Base-by-base conservation (phyloP, 768 basidiomycete species). In the Tephrocybe sp. region DNA sequence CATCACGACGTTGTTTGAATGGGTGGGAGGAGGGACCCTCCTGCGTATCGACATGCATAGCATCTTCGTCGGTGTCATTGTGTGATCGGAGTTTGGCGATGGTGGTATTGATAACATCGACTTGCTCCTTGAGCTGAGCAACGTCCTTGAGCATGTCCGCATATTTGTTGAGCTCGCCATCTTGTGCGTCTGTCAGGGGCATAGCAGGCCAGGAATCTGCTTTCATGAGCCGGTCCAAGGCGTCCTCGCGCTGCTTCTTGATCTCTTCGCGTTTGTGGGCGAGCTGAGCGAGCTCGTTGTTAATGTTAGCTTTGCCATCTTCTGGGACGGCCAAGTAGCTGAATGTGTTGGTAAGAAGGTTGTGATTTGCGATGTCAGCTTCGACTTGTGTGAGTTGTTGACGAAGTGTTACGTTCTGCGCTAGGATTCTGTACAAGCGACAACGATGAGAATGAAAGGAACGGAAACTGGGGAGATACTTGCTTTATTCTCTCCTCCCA, bases 1-100 rank as follows among this genome's bases (percentile, higher is more conserved):
- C 59, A 12, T 60, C n/a, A 36, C 68, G 68, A 7, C 68, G 65
- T 9, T 67, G 64, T 43, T 70, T 69, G 30, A 60, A 50, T 5
- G 66, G 67, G 11, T 65, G 56, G 4, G 45, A 50, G 5, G 52
- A 40, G n/a, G 39, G 47, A 21, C 32, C 54, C 26, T 41, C 23
- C 6, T 45, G 51, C 8, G 48, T 21, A 30, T 64, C 63, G 24
- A 56, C 46, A 17, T 60, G 52, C 41, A 49, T 57, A 23, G 46
- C 39, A n/a, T 50, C 39, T 0, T 33, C 36, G 21, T 25, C 36
- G 5, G 25, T 30, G 1, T 15, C 38, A 28, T 51, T 50, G 24
- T 39, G 54, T n/a, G 26, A 45, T n/a, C 55, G 59, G 9, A 59
- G 56, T 21, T 60, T 46, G 33, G 53, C 53, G 32, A 60, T 23